A percentile compares a stretch with the other conserved stretches of the same genome.
These are phyloP conservation scores for Lentithecium fluviatile DNA, from an alignment of 495 filamentous ascomycete genomes.

Conservation along the genomic window DNA sequence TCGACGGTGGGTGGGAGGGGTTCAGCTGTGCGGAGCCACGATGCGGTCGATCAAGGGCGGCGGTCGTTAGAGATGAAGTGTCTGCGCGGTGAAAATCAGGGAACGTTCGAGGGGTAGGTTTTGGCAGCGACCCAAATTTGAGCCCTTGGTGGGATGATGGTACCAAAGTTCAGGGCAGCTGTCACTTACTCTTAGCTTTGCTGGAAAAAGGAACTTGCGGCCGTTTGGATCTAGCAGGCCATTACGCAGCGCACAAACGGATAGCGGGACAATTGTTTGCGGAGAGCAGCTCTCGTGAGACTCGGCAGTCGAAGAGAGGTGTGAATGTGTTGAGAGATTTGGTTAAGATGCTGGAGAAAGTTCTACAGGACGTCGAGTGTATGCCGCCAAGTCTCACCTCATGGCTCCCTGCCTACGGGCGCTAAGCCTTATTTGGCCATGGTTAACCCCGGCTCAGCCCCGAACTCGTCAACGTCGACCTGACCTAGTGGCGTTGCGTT, in stretches of 20 bases:
- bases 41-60: background rate
- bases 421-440: too few relatives aligned
- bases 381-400: background rate
- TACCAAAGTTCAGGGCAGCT: too few relatives aligned
- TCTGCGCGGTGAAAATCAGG: background rate
- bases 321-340: background rate
- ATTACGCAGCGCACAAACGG: background rate
- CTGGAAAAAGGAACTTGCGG: too few relatives aligned
- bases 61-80: background rate
- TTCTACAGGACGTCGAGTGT: background rate
- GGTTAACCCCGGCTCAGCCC: too few relatives aligned
- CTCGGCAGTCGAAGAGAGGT: background rate
- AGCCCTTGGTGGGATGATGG: too few relatives aligned
- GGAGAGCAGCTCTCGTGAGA: background rate
- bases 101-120: background rate
- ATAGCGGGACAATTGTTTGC: constrained; percentile 6
- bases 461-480: too few relatives aligned
- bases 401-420: background rate
- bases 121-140: background rate
- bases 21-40: constrained; percentile 11
- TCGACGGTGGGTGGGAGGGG: constrained; percentile 9
- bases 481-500: too few relatives aligned
- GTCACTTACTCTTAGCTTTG: too few relatives aligned
- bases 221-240: constrained; percentile 2
- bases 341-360: background rate